These are phyloP conservation scores for Strobilomyces echinocephalus DNA, from an alignment of 768 basidiomycete species.

Conservation along the genomic window DNA sequence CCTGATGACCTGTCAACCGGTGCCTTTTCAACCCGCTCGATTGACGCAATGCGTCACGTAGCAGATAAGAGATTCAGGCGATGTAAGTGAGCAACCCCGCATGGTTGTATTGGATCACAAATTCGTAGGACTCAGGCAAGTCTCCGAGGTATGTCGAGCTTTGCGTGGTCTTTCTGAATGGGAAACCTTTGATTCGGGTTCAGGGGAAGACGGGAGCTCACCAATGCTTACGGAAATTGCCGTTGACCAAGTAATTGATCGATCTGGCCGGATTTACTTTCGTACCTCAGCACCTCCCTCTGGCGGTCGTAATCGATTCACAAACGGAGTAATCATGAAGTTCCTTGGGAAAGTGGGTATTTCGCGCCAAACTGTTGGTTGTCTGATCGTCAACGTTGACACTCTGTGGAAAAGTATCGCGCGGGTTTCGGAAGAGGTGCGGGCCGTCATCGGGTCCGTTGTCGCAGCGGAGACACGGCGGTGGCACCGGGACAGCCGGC, in stretches of 20 bases:
- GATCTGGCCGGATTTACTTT: neutral
- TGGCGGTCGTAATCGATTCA: neutral
- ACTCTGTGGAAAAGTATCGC: neutral
- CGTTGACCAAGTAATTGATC: constrained; percentile 11
- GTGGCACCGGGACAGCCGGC: neutral
- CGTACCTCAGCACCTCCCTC: neutral
- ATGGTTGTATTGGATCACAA: constrained; percentile 22
- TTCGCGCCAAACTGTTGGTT: constrained; percentile 1
- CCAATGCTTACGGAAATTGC: constrained; percentile 11
- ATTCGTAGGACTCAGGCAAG: neutral
- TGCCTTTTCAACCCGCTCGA: constrained; percentile 12
- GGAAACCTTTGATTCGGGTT: neutral
- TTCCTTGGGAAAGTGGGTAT: constrained; percentile 3
- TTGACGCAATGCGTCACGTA: neutral
- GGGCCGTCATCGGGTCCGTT: neutral
- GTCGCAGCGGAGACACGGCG: neutral
- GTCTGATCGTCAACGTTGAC: neutral
- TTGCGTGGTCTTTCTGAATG: constrained; percentile 1
- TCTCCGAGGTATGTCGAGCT: neutral
- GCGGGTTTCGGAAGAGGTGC: neutral
- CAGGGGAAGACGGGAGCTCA: constrained; percentile 4
- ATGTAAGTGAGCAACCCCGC: constrained; percentile 14
- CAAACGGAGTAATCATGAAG: neutral
- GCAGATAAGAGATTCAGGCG: constrained; percentile 8
- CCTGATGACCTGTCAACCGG: constrained; percentile 3